Conservation (phyloP, 83 land plant genomes). For the Isoetes engelmannii region DNA sequence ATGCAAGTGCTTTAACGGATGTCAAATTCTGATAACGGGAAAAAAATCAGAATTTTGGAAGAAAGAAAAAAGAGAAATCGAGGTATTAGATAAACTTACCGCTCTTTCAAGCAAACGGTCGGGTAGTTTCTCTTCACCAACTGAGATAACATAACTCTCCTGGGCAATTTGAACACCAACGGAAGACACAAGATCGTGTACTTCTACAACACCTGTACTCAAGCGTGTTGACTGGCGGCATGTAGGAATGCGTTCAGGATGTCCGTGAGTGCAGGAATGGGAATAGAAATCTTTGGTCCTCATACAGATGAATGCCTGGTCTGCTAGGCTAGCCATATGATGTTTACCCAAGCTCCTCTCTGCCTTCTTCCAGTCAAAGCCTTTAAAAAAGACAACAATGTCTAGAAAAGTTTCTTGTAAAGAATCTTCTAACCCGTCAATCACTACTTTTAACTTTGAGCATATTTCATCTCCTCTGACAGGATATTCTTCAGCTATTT, state of each 20-base stretch:
- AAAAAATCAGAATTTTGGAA: not conserved
- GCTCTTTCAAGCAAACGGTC: not conserved
- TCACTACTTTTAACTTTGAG: slow-evolving; percentile 2
- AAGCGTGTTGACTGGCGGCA: not conserved
- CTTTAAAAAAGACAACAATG: not conserved
- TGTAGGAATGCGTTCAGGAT: not conserved
- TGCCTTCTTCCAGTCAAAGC: slow-evolving; percentile 1
- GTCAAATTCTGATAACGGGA: not conserved
- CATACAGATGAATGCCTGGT: not conserved
- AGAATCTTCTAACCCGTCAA: not conserved
- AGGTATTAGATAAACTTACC: not conserved
- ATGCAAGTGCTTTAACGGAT: not conserved
- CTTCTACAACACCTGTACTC: not conserved
- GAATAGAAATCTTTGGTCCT: not conserved
- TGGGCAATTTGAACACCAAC: slow-evolving; percentile 1
- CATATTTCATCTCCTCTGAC: slow-evolving; percentile 8
- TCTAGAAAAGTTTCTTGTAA: slow-evolving; percentile 7
- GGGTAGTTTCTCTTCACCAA: not conserved
- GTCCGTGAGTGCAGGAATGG: not conserved
- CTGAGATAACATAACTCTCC: not conserved
- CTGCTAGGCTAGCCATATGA: slow-evolving; percentile 4
- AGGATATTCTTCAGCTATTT: not conserved
- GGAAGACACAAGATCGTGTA: not conserved
- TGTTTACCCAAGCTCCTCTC: slow-evolving; percentile 1
- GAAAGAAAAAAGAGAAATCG: not conserved